Percentiles rank a stretch among this genome's conserved stretches.
Conservation (phyloP, 768 basidiomycete genomes). For the Gelatoporia subvermispora region DNA sequence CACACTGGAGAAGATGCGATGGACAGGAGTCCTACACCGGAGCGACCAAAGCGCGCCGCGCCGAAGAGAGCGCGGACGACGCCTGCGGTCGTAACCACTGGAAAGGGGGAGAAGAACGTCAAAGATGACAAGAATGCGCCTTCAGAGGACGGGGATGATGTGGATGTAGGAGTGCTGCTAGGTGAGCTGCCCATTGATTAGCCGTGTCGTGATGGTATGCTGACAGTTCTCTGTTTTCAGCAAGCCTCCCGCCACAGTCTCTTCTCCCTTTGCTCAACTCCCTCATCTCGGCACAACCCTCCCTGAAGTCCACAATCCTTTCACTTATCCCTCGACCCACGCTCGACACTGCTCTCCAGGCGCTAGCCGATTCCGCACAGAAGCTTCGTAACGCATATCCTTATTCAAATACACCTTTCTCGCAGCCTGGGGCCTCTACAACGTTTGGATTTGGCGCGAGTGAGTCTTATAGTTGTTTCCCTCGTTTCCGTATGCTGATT, state of each 20-base stretch:
- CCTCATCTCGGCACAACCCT: slow-evolving; percentile 62
- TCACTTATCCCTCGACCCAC: slow-evolving; percentile 84
- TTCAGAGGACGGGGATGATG: slow-evolving; percentile 49
- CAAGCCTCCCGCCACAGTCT: slow-evolving; percentile 74
- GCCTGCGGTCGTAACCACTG: slow-evolving; percentile 24
- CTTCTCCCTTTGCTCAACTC: slow-evolving; percentile 69
- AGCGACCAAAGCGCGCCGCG: slow-evolving; percentile 63
- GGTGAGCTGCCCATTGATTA: slow-evolving; percentile 42
- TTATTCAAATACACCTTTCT: slow-evolving; percentile 53
- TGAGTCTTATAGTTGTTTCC: slow-evolving; percentile 1
- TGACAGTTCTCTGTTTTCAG: slow-evolving; percentile 32
- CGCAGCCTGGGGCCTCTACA: slow-evolving; percentile 25
- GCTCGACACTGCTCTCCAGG: slow-evolving; percentile 66
- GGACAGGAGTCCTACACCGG: slow-evolving; percentile 84
- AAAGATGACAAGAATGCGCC: slow-evolving; percentile 46
- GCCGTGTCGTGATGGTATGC: not conserved
- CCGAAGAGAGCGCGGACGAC: slow-evolving; percentile 61
- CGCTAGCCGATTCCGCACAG: slow-evolving; percentile 61
- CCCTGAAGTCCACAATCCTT: slow-evolving; percentile 65
- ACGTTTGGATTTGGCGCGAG: slow-evolving; percentile 27
- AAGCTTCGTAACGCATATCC: slow-evolving; percentile 81
- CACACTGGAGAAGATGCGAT: slow-evolving; percentile 60
- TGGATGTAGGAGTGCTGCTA: slow-evolving; percentile 76
- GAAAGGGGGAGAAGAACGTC: slow-evolving; percentile 32
- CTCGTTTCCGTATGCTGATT: too few relatives aligned